Conservation (phyloP, 2,329 filamentous ascomycete species). For the Ceratocystiopsis brevicomis region DNA sequence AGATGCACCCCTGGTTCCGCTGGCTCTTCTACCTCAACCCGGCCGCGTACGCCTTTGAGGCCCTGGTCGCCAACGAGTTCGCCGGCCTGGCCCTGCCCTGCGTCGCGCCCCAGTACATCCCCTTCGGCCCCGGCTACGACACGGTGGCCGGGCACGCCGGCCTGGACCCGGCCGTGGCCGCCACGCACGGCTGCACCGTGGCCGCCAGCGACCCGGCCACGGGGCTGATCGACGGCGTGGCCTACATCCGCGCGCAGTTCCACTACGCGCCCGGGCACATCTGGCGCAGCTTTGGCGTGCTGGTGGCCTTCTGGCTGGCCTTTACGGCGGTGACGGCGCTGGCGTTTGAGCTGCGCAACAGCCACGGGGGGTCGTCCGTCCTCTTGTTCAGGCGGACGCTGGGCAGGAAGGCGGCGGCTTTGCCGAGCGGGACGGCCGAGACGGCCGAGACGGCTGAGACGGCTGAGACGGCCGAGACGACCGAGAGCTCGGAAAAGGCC, state of each 20-base stretch:
- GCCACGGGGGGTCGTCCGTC: slow-evolving; percentile 35
- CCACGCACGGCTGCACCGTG: slow-evolving; percentile 2
- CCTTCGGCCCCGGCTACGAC: slow-evolving; percentile 2
- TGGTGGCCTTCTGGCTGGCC: slow-evolving; percentile 49
- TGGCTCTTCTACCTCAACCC: slow-evolving; percentile 52
- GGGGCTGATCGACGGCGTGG: slow-evolving; percentile 31
- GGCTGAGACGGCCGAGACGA: too few species aligned
- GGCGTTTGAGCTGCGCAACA: slow-evolving; percentile 51
- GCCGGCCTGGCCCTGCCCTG: slow-evolving; percentile 38
- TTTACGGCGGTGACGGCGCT: slow-evolving; percentile 25
- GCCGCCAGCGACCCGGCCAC: not conserved
- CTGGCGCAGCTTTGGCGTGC: slow-evolving; percentile 62
- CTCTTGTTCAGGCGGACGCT: slow-evolving; percentile 1
- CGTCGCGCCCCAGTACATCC: slow-evolving; percentile 14
- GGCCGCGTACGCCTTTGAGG: slow-evolving; percentile 42
- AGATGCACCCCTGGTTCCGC: slow-evolving; percentile 33
- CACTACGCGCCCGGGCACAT: slow-evolving; percentile 36
- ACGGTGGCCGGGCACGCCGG: too few species aligned
- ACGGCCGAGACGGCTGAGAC: too few species aligned
- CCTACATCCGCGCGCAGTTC: slow-evolving; percentile 33
- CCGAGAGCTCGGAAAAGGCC: too few species aligned
- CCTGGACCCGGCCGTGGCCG: not conserved
- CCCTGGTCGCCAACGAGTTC: slow-evolving; percentile 35
- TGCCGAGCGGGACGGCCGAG: not conserved
- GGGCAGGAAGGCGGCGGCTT: not conserved